Base-by-base conservation (phyloP, 352 stramenopile genomes). In the Thraustochytrium striatum region DNA sequence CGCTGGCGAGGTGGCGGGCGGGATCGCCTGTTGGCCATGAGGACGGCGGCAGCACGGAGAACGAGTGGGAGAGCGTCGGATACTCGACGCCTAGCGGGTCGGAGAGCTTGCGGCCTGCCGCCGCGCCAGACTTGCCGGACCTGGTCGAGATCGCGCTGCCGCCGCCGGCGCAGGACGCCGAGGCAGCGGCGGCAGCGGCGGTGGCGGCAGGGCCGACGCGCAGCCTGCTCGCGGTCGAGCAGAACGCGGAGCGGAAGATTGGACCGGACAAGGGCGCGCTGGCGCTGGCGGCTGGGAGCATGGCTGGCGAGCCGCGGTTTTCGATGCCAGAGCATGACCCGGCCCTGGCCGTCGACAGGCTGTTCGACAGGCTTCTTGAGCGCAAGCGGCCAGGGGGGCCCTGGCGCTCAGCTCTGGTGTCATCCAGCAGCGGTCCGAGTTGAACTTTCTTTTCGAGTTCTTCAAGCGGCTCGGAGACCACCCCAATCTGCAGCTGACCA, bases 21-120 rank as follows among this genome's bases (percentile, higher is more conserved):
- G n/a, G n/a, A n/a, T n/a, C n/a, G n/a, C n/a, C n/a, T n/a, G n/a
- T n/a, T n/a, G n/a, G n/a, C n/a, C n/a, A 55, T 55, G 47, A 55
- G 47, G 25, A 25, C 47, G 25, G 25, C 7, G 65, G 52, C 32
- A 75, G 52, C 52, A 41, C 65, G 0, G 65, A 75, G 41, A 8
- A 75, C 16, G 65, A 75, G 19, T 75, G 65, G 65, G 43, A 75
- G 25, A 75, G 65, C 50, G 41, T 75, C 8, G 65, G 65, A 16
- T 75, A 38, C 35, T 30, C 65, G 1, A 58, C 65, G 50, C 43
- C 65, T 13, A 61, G 8, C 11, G 65, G 43, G 25, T 58, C 50
- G 21, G 50, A 19, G 36, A 75, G 39, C 21, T 43, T 38, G 16
- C 21, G 28, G 16, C 7, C 39, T 35, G 47, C 32, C 28, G 25